phyloP scores from a whole-genome alignment of 768 basidiomycete genomes.

The Russula griseocarnosa region DNA sequence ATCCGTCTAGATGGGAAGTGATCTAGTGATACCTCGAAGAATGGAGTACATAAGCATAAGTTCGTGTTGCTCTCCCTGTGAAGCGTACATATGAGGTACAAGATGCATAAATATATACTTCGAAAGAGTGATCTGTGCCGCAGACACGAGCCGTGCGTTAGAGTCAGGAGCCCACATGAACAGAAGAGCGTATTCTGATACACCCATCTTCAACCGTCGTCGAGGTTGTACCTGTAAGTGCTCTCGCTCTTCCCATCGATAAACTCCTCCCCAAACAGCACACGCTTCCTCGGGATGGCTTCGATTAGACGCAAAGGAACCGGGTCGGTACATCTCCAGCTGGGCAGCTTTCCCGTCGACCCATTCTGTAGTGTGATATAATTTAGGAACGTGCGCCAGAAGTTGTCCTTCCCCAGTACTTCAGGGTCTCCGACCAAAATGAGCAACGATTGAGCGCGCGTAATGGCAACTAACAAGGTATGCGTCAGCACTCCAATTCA shows the following conservation, averaged over 20 bases:
- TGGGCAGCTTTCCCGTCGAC: slow-evolving; percentile 45
- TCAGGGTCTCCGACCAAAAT: slow-evolving; percentile 59
- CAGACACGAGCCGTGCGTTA: background rate
- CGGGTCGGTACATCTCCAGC: slow-evolving; percentile 36
- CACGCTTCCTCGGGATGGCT: background rate
- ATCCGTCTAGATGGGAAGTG: background rate
- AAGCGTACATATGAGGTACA: background rate
- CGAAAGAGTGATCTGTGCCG: background rate
- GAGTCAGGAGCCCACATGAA: background rate
- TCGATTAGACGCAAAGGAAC: background rate
- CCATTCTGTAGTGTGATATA: slow-evolving; percentile 49
- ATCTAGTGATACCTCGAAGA: background rate
- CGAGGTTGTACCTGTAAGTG: slow-evolving; percentile 3
- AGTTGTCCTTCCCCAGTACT: slow-evolving; percentile 52
- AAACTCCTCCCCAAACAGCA: slow-evolving; percentile 6
- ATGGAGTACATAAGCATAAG: background rate
- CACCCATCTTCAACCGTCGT: background rate
- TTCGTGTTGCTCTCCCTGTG: background rate
- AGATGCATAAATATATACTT: background rate
- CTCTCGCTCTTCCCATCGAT: slow-evolving; percentile 8
- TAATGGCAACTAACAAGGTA: slow-evolving; percentile 51
- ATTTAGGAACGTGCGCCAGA: slow-evolving; percentile 61
- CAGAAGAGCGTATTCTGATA: background rate
- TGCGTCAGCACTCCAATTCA: background rate
- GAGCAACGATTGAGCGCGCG: slow-evolving; percentile 59